Conservation (phyloP, 306 rosid species). For the Vigna reflexopilosa region DNA sequence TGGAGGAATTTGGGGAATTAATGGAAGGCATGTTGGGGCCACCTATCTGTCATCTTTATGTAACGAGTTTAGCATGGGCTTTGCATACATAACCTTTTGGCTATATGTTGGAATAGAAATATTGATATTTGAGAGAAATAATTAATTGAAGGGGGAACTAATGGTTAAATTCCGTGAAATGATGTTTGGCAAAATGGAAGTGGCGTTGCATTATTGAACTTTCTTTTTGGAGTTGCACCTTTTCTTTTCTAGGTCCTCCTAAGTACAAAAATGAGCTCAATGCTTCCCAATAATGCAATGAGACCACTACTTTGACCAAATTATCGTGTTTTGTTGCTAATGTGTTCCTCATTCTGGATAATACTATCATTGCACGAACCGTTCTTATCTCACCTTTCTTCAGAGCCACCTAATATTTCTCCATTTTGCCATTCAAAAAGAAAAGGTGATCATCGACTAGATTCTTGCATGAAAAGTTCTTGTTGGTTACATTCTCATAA, state of each 20-base stretch:
- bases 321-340: slow-evolving; percentile 36
- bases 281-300: slow-evolving; percentile 76
- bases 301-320: slow-evolving; percentile 57
- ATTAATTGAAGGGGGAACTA: slow-evolving; percentile 42
- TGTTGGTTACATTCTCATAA: slow-evolving; percentile 51
- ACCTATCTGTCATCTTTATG: slow-evolving; percentile 55
- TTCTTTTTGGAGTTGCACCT: slow-evolving; percentile 44
- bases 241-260: slow-evolving; percentile 39
- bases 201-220: slow-evolving; percentile 58
- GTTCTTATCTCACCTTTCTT: slow-evolving; percentile 57
- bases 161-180: slow-evolving; percentile 66
- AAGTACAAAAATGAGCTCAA: slow-evolving; percentile 77
- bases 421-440: slow-evolving; percentile 52
- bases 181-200: slow-evolving; percentile 59
- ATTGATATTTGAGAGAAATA: slow-evolving; percentile 55
- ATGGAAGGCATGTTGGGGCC: slow-evolving; percentile 54
- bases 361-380: slow-evolving; percentile 64
- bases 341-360: slow-evolving; percentile 54
- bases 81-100: slow-evolving; percentile 63
- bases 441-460: slow-evolving; percentile 38
- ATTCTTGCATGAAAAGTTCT: slow-evolving; percentile 52
- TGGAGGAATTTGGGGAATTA: slow-evolving; percentile 58
- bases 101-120: slow-evolving; percentile 56
- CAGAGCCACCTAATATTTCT: slow-evolving; percentile 49
- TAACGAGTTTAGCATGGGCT: slow-evolving; percentile 52